These are phyloP conservation scores for Ustilago sp. DNA, from an alignment of 1,284 basidiomycete species.

Conservation along the genomic window DNA sequence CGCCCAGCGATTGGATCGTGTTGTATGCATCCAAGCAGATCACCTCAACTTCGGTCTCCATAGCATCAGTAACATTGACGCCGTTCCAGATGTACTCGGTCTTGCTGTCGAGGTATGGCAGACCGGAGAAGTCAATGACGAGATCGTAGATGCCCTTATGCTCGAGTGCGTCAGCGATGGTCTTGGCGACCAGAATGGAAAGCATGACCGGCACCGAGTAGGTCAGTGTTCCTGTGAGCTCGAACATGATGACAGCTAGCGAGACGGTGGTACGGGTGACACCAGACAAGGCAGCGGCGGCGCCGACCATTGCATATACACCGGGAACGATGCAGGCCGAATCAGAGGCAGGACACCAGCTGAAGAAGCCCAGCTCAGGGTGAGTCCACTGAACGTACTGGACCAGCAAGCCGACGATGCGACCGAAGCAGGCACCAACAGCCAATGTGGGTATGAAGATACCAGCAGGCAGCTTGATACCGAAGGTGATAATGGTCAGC, in stretches of 20 bases:
- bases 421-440: slow-evolving; percentile 92
- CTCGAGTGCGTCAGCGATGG: slow-evolving; percentile 83
- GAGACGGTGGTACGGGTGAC: slow-evolving; percentile 86
- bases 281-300: slow-evolving; percentile 81
- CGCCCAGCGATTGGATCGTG: slow-evolving; percentile 74
- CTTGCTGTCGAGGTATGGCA: slow-evolving; percentile 88
- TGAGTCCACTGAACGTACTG: slow-evolving; percentile 81
- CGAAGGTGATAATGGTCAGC: slow-evolving; percentile 91
- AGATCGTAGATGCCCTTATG: slow-evolving; percentile 96
- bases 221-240: slow-evolving; percentile 91
- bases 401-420: slow-evolving; percentile 86
- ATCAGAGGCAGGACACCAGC: slow-evolving; percentile 59
- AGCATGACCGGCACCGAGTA: slow-evolving; percentile 97
- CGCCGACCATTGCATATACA: slow-evolving; percentile 85
- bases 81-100: slow-evolving; percentile 83
- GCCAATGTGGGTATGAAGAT: slow-evolving; percentile 97
- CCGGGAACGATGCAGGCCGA: slow-evolving; percentile 76
- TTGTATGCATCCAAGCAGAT: slow-evolving; percentile 75
- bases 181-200: slow-evolving; percentile 86
- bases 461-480: slow-evolving; percentile 80
- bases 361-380: slow-evolving; percentile 77
- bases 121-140: slow-evolving; percentile 79
- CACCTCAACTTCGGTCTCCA: slow-evolving; percentile 59
- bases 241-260: slow-evolving; percentile 95
- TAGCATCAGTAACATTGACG: slow-evolving; percentile 57